Conservation (phyloP, 2,329 filamentous ascomycete species). For the Pestalotiopsis sp. region DNA sequence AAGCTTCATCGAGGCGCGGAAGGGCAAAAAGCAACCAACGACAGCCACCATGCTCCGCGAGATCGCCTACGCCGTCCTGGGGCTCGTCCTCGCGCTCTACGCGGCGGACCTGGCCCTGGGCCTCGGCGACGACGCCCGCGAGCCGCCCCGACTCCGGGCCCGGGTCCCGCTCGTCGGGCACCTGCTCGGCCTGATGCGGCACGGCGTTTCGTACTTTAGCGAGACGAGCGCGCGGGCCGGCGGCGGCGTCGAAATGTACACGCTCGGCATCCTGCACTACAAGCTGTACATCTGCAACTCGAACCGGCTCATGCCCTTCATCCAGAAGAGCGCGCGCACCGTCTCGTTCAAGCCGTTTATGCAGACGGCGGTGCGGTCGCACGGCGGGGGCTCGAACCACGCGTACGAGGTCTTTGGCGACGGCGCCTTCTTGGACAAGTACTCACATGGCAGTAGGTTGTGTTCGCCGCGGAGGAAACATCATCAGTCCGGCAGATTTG, state of each 20-base stretch:
- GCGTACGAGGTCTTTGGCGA: slow-evolving; percentile 4
- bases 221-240: background rate
- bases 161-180: slow-evolving; percentile 10
- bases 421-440: background rate
- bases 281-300: slow-evolving; percentile 12
- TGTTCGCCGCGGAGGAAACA: background rate
- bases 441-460: background rate
- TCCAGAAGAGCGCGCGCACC: slow-evolving; percentile 10
- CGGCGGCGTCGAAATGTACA: slow-evolving; percentile 8
- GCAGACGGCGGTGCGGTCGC: background rate
- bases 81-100: slow-evolving; percentile 4
- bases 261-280: slow-evolving; percentile 7
- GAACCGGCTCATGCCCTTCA: slow-evolving; percentile 11
- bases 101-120: background rate
- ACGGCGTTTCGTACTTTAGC: slow-evolving; percentile 2
- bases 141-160: slow-evolving; percentile 1
- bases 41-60: background rate
- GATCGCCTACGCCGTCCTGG: background rate
- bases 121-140: slow-evolving; percentile 7
- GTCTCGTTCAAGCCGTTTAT: slow-evolving; percentile 10
- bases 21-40: too few species aligned
- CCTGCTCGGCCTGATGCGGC: slow-evolving; percentile 3
- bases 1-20: background rate
- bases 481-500: too few species aligned
- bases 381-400: slow-evolving; percentile 1